These are phyloP conservation scores for Epichloe uncinata DNA, from an alignment of 2,329 filamentous ascomycete genomes.

Conservation along the genomic window DNA sequence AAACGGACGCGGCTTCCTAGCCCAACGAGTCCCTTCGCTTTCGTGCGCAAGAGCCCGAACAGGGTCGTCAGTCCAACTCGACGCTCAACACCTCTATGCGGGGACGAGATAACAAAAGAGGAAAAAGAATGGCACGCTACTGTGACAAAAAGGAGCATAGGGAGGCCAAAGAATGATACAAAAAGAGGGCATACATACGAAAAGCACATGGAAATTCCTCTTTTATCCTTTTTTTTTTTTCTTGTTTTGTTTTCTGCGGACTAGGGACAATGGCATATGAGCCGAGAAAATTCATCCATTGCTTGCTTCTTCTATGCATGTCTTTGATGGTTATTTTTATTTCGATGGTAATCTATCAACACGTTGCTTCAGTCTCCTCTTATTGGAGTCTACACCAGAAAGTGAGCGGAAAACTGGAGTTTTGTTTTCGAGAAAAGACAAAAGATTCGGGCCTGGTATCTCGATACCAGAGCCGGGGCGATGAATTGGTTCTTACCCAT, in stretches of 20 bases:
- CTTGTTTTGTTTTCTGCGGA: not conserved
- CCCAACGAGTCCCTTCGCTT: not conserved
- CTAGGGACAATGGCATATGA: not conserved
- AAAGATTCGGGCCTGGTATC: not conserved
- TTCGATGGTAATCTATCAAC: not conserved
- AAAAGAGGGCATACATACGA: conserved; percentile 2
- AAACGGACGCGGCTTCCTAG: not conserved
- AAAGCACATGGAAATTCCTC: not conserved
- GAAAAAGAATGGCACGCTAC: not conserved
- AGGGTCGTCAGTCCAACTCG: not conserved
- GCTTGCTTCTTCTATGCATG: conserved; percentile 2
- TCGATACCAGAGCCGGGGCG: not conserved
- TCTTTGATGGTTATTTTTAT: not conserved
- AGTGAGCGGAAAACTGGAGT: not conserved
- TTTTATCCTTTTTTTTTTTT: not conserved
- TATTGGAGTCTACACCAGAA: not conserved
- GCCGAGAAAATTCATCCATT: not conserved
- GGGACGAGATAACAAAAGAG: not conserved
- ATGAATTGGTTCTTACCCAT: not conserved
- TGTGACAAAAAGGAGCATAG: not conserved
- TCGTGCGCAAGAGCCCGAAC: not conserved
- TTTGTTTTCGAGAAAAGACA: not conserved
- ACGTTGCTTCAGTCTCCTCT: not conserved
- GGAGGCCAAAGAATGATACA: not conserved
- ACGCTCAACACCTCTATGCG: not conserved